These are phyloP conservation scores for Arctostaphylos glauca DNA, from an alignment of 148 eudicot species.

Conservation along the genomic window DNA sequence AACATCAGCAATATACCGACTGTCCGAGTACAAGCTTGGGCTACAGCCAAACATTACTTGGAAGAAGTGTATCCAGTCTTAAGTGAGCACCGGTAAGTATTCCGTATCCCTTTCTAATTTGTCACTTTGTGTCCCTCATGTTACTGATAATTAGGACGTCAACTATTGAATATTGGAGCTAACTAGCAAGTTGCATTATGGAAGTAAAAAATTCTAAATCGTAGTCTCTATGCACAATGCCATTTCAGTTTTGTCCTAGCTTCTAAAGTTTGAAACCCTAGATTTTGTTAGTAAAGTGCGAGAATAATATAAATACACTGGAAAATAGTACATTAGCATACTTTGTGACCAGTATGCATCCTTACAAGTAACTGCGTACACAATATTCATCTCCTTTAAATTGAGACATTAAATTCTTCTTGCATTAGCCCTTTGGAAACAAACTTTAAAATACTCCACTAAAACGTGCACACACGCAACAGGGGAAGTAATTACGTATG, in stretches of 20 bases:
- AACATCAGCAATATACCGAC: constrained; percentile 62
- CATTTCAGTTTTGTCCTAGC: neutral
- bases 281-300: neutral
- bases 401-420: too few relatives aligned
- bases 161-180: neutral
- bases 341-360: too few relatives aligned
- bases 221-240: neutral
- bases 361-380: too few relatives aligned
- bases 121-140: neutral
- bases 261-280: constrained; percentile 1
- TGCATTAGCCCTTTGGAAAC: too few relatives aligned
- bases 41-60: constrained; percentile 56
- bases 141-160: neutral
- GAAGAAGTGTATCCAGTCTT: constrained; percentile 65
- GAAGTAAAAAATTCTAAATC: neutral
- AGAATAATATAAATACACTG: too few relatives aligned
- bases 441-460: too few relatives aligned
- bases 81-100: constrained; percentile 55
- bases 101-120: constrained; percentile 10
- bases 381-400: too few relatives aligned
- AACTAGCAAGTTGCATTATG: neutral
- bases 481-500: too few relatives aligned
- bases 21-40: constrained; percentile 72
- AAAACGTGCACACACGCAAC: too few relatives aligned
- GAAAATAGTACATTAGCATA: too few relatives aligned